Conservation (phyloP, 192 early-diverging fungal genomes). For the Diversispora eburnea region DNA sequence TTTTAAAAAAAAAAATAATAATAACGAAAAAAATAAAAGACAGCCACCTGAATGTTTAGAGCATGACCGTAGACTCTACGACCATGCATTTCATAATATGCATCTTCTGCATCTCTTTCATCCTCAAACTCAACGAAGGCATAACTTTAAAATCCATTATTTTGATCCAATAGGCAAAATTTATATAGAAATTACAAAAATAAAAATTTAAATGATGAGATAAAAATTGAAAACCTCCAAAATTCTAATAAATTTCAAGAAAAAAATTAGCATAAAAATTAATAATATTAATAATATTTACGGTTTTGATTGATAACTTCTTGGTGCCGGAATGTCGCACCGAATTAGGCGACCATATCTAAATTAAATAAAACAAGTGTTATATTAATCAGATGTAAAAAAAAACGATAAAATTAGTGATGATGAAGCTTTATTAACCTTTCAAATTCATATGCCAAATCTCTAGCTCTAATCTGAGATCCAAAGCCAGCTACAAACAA, state of each 20-base stretch:
- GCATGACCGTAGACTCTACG: conserved; percentile 73
- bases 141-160: conserved; percentile 52
- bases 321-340: conserved; percentile 82
- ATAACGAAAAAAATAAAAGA: background rate
- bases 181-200: background rate
- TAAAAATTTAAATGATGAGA: conserved; percentile 12
- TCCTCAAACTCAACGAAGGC: conserved; percentile 97
- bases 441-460: conserved; percentile 94
- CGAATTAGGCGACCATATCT: conserved; percentile 83
- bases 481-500: conserved; percentile 83
- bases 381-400: background rate
- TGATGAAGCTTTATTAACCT: conserved; percentile 51
- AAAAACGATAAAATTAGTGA: background rate
- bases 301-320: conserved; percentile 59
- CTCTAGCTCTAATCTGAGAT: conserved; percentile 76
- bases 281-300: conserved; percentile 47
- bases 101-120: conserved; percentile 84
- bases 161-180: no score
- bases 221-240: background rate
- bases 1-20: no score
- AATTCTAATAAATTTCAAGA: background rate
- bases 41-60: conserved; percentile 73
- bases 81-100: conserved; percentile 91
- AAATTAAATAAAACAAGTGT: conserved; percentile 8
- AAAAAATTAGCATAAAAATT: conserved; percentile 2